Percentiles rank a stretch among this genome's conserved stretches.
Evolutionary conservation across 202 grass and related monocot species (phyloP).

Genomic region (Schoenoplectus tabernaemontani): DNA sequence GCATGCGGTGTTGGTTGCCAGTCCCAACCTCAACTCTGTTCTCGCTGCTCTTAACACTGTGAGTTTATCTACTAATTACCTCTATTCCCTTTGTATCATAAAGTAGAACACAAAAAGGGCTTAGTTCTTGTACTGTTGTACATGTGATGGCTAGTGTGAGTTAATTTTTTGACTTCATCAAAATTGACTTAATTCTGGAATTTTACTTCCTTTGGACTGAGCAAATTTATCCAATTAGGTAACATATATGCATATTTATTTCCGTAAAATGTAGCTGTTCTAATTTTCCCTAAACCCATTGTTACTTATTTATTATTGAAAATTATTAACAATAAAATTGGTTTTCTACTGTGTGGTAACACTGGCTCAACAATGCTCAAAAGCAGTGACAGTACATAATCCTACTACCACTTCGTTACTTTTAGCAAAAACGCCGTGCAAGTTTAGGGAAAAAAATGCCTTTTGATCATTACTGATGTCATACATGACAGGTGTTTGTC

Average conservation of each 20-base stretch:
- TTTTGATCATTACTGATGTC: not conserved
- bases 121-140: not conserved
- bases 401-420: too few species aligned
- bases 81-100: not conserved
- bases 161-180: not conserved
- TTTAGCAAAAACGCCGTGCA: not conserved
- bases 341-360: too few species aligned
- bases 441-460: too few species aligned
- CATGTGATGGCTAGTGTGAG: not conserved
- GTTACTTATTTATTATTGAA: not conserved
- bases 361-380: too few species aligned
- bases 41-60: slow-evolving; percentile 94
- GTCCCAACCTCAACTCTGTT: slow-evolving; percentile 53
- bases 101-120: not conserved
- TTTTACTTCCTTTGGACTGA: not conserved
- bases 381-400: too few species aligned
- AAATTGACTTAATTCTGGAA: not conserved
- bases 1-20: slow-evolving; percentile 44
- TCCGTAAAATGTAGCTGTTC: not conserved
- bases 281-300: not conserved
- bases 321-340: too few species aligned
- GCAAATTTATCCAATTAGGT: not conserved
- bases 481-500: slow-evolving; percentile 59
- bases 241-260: not conserved
- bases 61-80: not conserved